Evolutionary conservation across 1,284 basidiomycete genomes (phyloP).

Genomic region (Paramarasmius palmivorus): DNA sequence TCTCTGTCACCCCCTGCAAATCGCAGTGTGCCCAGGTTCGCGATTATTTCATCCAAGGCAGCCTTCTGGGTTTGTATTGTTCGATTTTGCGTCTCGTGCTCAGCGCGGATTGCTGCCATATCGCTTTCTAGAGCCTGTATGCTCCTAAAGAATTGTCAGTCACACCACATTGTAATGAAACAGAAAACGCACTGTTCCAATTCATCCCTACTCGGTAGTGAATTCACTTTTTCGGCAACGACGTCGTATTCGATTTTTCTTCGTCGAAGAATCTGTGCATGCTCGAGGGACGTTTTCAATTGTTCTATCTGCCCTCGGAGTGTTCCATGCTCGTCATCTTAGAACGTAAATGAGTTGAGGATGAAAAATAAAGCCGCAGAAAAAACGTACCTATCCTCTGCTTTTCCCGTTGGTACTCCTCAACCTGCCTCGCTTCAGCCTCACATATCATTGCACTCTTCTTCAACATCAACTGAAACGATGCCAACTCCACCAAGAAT

Average conservation of each 20-base stretch:
- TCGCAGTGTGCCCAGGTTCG: slow-evolving; percentile 59
- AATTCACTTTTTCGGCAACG: slow-evolving; percentile 78
- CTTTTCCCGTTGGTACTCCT: slow-evolving; percentile 73
- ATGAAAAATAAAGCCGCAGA: slow-evolving; percentile 15
- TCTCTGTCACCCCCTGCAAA: slow-evolving; percentile 69
- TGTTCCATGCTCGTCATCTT: slow-evolving; percentile 70
- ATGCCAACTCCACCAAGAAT: slow-evolving; percentile 72
- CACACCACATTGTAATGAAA: not conserved
- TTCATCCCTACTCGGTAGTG: slow-evolving; percentile 72
- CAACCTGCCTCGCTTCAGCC: slow-evolving; percentile 77
- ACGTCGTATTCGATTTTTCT: slow-evolving; percentile 83
- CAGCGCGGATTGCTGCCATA: slow-evolving; percentile 68
- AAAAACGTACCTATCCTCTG: slow-evolving; percentile 62
- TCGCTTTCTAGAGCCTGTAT: slow-evolving; percentile 74
- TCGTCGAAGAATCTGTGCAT: slow-evolving; percentile 70
- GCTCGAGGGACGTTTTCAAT: slow-evolving; percentile 71
- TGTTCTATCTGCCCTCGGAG: slow-evolving; percentile 71
- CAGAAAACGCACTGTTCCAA: slow-evolving; percentile 60
- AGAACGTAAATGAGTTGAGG: slow-evolving; percentile 8
- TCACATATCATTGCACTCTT: slow-evolving; percentile 80
- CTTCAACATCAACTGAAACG: slow-evolving; percentile 70
- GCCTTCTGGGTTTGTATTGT: slow-evolving; percentile 66
- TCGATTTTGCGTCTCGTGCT: slow-evolving; percentile 71
- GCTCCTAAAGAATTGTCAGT: slow-evolving; percentile 41
- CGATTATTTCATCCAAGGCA: slow-evolving; percentile 64